Base-by-base conservation (phyloP, 306 rosid genomes). In the Myrica gale region DNA sequence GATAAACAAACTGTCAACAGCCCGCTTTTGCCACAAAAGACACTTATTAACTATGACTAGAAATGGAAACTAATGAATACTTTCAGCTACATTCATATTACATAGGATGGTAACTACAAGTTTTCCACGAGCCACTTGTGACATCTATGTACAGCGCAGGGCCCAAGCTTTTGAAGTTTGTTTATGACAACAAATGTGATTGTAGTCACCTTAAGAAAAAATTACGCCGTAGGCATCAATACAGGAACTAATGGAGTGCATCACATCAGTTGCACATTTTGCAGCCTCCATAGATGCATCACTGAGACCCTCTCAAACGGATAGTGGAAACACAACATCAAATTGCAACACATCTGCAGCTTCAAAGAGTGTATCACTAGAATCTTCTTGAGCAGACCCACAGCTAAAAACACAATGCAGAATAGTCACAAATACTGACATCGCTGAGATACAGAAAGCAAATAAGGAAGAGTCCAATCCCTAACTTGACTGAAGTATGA, bases 101-200 rank as follows among this genome's bases (percentile, higher is more conserved):
- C 91, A 87, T 63, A 76, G 87, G 86, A 87, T 74, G 82, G 82
- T 79, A 69, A 85, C 86, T 89, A 90, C 89, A 89, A 80, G 84
- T 82, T 82, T 81, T 84, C 85, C 74, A 75, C 80, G 82, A 75
- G 81, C 83, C 86, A 82, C 85, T 81, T 81, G 85, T 78, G 87
- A 80, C 82, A 80, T 75, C 90, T 91, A 93, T 89, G 89, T 87
- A 93, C 96, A 91, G 73, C 82, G 83, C 86, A 85, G 87, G 85
- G 84, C 83, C 88, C 82, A 81, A 81, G 87, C 87, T 83, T 84
- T 83, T 78, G 84, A 50, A 80, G 88, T 88, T 87, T 82, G 85
- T 79, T 84, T 70, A 83, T 81, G 86, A 80, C 87, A 79, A 79
- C 87, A 78, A 86, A 76, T 85, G 83, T 79, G 77, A 78, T 85